A percentile compares a stretch with the other conserved stretches of the same genome.
These are phyloP conservation scores for Babesia bovis DNA, from an alignment of 169 alveolate genomes.

Conservation along the genomic window DNA sequence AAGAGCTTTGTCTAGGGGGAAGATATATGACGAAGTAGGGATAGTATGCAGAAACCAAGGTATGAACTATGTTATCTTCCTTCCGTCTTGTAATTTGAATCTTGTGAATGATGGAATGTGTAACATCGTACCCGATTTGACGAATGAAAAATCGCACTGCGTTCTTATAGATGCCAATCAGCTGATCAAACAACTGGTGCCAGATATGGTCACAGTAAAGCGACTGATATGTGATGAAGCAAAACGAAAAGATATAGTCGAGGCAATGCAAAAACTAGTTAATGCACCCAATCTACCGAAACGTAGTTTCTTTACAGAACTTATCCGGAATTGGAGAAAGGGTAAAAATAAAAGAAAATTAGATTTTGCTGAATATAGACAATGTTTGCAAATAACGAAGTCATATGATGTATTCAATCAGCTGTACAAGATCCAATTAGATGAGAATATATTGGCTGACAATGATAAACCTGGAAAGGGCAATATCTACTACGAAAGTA, in stretches of 20 bases:
- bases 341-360: not conserved
- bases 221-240: conserved; percentile 50
- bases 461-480: not conserved
- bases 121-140: not conserved
- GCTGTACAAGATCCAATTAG: not conserved
- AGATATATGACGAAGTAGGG: conserved; percentile 52
- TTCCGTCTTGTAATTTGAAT: conserved; percentile 39
- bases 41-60: conserved; percentile 22
- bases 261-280: conserved; percentile 12
- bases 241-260: conserved; percentile 2
- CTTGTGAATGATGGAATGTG: not conserved
- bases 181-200: conserved; percentile 20
- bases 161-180: conserved; percentile 23
- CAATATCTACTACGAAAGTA: not conserved
- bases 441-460: not conserved
- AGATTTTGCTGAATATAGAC: not conserved
- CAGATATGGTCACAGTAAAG: conserved; percentile 39
- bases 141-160: not conserved
- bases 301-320: not conserved
- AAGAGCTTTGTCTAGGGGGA: conserved; percentile 25
- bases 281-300: not conserved
- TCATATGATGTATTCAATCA: not conserved
- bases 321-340: conserved; percentile 4
- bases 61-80: conserved; percentile 3
- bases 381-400: conserved; percentile 4